Conservation (phyloP, 2,329 filamentous ascomycete genomes). For the Aspergillus thermomutatus region DNA sequence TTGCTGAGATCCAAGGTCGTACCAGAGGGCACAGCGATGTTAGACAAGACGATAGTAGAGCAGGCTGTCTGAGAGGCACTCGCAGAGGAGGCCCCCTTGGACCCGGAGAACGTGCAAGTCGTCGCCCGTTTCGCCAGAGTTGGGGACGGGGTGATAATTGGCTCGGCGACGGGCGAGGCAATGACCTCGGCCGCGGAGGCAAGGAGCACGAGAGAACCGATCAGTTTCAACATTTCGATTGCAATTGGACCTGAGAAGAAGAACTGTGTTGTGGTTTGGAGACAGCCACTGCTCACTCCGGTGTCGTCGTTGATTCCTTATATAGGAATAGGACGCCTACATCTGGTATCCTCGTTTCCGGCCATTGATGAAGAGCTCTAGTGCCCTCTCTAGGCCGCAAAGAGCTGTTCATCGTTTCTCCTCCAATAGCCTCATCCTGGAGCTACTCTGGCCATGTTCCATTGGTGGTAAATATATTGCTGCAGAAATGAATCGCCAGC, state of each 20-base stretch:
- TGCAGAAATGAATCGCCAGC: neutral
- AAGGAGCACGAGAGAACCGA: neutral
- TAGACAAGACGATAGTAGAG: conserved; percentile 37
- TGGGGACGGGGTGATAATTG: neutral
- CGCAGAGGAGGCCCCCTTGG: conserved; percentile 16
- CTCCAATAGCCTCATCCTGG: neutral
- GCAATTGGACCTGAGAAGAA: neutral
- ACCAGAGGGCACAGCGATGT: conserved; percentile 35
- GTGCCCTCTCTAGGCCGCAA: neutral
- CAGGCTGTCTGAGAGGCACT: conserved; percentile 30
- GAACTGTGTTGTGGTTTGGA: neutral
- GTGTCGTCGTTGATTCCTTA: neutral
- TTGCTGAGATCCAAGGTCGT: conserved; percentile 36
- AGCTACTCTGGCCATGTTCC: neutral
- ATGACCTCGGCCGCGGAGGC: neutral
- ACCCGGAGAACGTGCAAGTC: conserved; percentile 28
- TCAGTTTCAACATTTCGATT: neutral
- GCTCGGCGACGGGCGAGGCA: neutral
- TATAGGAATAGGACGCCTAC: neutral
- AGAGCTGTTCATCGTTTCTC: neutral
- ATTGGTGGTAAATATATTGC: neutral
- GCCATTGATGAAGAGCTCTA: neutral
- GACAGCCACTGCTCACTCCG: neutral
- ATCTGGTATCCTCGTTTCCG: neutral
- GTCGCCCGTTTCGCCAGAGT: conserved; percentile 10